These are phyloP conservation scores for Dysphania ambrosioides DNA, from an alignment of 148 eudicot species.

Conservation along the genomic window DNA sequence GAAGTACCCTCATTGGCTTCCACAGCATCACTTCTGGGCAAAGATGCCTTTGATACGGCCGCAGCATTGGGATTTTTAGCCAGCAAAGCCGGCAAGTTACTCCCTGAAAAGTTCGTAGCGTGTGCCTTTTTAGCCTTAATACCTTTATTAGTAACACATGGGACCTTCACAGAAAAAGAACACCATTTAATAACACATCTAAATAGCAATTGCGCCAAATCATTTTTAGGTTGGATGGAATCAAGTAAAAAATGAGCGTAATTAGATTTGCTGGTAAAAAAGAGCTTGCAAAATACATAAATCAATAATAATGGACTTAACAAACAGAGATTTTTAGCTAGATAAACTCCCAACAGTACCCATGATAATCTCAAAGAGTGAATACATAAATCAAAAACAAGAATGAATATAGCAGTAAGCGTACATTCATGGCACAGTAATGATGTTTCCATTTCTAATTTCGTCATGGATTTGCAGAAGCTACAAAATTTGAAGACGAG, in stretches of 20 bases:
- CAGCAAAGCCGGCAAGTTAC: conserved; percentile 31
- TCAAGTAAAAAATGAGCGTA: too few relatives aligned
- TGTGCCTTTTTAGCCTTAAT: conserved; percentile 52
- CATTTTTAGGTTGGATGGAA: neutral
- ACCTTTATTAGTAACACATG: conserved; percentile 45
- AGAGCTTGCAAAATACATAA: too few relatives aligned
- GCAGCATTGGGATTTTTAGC: conserved; percentile 40
- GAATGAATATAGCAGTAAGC: too few relatives aligned
- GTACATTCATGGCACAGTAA: neutral
- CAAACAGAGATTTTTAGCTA: too few relatives aligned
- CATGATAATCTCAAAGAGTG: too few relatives aligned
- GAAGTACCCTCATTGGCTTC: conserved; percentile 28
- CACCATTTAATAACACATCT: neutral
- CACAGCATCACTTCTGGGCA: conserved; percentile 37
- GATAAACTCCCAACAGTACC: too few relatives aligned
- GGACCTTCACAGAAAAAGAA: conserved; percentile 37
- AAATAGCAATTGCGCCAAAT: neutral
- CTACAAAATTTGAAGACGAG: too few relatives aligned
- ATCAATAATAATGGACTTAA: too few relatives aligned
- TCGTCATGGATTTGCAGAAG: neutral
- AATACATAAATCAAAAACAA: too few relatives aligned
- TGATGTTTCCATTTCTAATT: neutral
- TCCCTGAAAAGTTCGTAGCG: conserved; percentile 36
- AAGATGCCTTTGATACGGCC: conserved; percentile 30
- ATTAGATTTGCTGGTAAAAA: too few relatives aligned